phyloP scores from a whole-genome alignment of 805 yeast genomes.

The Starmerella potacharoeniae region DNA sequence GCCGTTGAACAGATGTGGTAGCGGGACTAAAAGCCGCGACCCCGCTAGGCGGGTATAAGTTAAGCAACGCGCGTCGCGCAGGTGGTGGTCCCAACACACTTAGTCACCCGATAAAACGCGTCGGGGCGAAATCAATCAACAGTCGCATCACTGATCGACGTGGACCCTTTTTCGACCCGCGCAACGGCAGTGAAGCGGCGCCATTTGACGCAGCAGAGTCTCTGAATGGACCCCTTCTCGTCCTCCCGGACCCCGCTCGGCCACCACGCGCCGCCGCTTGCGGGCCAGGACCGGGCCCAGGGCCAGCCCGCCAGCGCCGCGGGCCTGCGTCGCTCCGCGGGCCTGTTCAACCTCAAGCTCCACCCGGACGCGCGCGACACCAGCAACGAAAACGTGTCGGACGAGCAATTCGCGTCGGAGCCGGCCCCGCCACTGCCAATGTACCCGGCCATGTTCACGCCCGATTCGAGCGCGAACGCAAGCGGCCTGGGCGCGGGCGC shows the following conservation, averaged over 20 bases:
- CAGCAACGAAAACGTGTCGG: neutral
- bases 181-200: slow-evolving; percentile 1
- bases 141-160: neutral
- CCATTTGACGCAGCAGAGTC: neutral
- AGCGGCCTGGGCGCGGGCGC: neutral
- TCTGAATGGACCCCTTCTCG: slow-evolving; percentile 14
- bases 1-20: neutral
- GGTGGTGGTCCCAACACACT: slow-evolving; percentile 1
- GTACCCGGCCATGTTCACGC: slow-evolving; percentile 3
- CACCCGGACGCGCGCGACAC: slow-evolving; percentile 20
- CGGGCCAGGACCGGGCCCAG: neutral
- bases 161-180: neutral
- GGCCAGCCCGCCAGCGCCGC: neutral
- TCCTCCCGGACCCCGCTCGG: slow-evolving; percentile 6
- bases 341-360: slow-evolving; percentile 33
- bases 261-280: slow-evolving; percentile 5
- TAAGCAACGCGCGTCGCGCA: slow-evolving; percentile 2
- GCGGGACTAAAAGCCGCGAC: neutral
- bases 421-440: slow-evolving; percentile 6
- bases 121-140: slow-evolving; percentile 1
- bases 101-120: slow-evolving; percentile 3
- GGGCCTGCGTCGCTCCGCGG: slow-evolving; percentile 31
- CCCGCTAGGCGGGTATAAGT: neutral
- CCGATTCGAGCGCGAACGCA: neutral
- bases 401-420: slow-evolving; percentile 6